Evolutionary conservation across 495 filamentous ascomycete species (phyloP).

Genomic region (Jackrogersella minutella): DNA sequence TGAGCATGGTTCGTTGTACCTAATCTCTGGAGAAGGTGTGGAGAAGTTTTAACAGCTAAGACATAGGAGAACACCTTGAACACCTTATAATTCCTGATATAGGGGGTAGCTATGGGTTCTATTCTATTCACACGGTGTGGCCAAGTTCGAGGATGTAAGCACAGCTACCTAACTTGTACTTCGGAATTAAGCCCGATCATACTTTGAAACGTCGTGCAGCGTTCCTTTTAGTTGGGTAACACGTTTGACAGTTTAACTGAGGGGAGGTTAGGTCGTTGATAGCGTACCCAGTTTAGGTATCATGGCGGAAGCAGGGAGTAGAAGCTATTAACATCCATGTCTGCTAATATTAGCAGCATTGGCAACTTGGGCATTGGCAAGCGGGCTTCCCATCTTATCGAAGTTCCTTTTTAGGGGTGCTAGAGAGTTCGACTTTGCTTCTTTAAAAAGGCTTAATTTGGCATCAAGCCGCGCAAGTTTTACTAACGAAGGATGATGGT

Average conservation of each 20-base stretch:
- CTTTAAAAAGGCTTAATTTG: constrained; percentile 6
- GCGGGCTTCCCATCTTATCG: neutral
- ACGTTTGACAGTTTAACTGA: neutral
- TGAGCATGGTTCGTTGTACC: constrained; percentile 8
- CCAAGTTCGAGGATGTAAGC: neutral
- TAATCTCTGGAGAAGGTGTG: constrained; percentile 40
- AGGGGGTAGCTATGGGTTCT: neutral
- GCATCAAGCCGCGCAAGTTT: neutral
- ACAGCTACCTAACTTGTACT: constrained; percentile 1
- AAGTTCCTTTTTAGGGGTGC: neutral
- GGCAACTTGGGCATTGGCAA: no score
- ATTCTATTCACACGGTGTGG: constrained; percentile 16
- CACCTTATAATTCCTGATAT: neutral
- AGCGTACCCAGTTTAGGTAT: no score
- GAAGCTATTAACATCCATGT: neutral
- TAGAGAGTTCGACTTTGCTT: neutral
- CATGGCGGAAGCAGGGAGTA: no score
- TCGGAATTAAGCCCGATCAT: constrained; percentile 19
- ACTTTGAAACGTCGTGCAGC: neutral
- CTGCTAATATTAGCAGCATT: neutral
- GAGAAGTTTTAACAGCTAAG: constrained; percentile 19
- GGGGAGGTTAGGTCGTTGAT: neutral
- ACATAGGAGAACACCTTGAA: constrained; percentile 7
- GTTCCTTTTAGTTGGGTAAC: constrained; percentile 16
- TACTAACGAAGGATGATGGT: constrained; percentile 8